Evolutionary conservation across 2,329 filamentous ascomycete species (phyloP).

Genomic region (Atkinsonella texensis): DNA sequence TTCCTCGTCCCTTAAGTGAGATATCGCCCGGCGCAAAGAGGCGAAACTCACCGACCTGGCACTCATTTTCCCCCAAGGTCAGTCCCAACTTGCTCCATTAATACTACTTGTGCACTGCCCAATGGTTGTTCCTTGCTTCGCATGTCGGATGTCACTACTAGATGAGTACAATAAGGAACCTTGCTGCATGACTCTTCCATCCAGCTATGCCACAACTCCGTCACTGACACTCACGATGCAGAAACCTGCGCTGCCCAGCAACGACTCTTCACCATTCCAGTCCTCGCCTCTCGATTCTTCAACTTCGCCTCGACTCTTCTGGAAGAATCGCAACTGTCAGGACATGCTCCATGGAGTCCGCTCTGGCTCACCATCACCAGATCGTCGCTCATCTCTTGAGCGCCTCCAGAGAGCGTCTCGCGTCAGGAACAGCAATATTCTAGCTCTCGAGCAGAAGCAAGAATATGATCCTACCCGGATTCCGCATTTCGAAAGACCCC

Average conservation of each 20-base stretch:
- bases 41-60: conserved; percentile 88
- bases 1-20: conserved; percentile 72
- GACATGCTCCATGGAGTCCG: conserved; percentile 57
- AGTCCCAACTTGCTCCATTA: conserved; percentile 7
- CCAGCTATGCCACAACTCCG: conserved; percentile 1
- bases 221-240: conserved; percentile 26
- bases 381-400: conserved; percentile 83
- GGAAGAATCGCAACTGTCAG: conserved; percentile 73
- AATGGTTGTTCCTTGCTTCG: neutral
- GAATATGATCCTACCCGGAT: conserved; percentile 79
- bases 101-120: neutral
- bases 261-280: conserved; percentile 74
- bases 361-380: conserved; percentile 53
- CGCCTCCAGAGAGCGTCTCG: conserved; percentile 88
- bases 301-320: conserved; percentile 76
- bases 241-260: conserved; percentile 53
- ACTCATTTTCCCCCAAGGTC: conserved; percentile 40
- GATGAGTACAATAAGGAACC: neutral
- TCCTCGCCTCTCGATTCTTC: conserved; percentile 60
- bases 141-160: neutral
- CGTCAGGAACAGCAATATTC: conserved; percentile 97
- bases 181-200: neutral
- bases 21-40: conserved; percentile 76
- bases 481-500: conserved; percentile 68
- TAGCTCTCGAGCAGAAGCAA: conserved; percentile 81